Evolutionary conservation across 768 basidiomycete genomes (phyloP), one percentile per base, ranked within the genome.

Genomic region (Boletellus ananas): DNA sequence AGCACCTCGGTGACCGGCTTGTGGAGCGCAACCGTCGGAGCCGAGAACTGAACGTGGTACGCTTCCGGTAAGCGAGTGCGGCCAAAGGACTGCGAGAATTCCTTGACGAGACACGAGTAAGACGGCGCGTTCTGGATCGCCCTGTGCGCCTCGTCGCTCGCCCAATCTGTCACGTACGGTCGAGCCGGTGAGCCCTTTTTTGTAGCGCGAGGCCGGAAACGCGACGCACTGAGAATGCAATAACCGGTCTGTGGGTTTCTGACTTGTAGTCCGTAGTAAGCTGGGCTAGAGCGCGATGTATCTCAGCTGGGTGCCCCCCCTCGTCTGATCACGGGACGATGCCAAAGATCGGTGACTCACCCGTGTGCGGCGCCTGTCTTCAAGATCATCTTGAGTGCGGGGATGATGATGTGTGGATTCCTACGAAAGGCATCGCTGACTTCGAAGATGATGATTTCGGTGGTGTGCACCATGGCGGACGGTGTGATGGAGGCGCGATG

Each of bases 1-100:
- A 39, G 3, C 10, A 66, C 49, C 17, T 57, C 49, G 1, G 65
- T 67, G n/a, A 67, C 52, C 17, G 65, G 65, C 11, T 43, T 41
- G 5, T 56, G 39, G 33, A 67, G 25, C 6, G 57, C 60, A 38
- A 49, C 37, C 4, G 56, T 36, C 29, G 38, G 35, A 3, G n/a
- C 50, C 3, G 55, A 53, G 37, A 67, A 62, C 14, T 45, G 27
- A 34, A 67, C 58, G 31, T 65, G 60, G 38, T 56, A 52, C 42
- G 63, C 63, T 1, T 57, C 45, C 12, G 21, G 1, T 7, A 43
- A 21, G 14, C 51, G 51, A 8, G 23, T 14, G 7, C 36, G 36
- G 7, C 39, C 40, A 9, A 63, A 1, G 29, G 45, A 29, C 13
- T 50, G 51, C 13, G 25, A 36, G 34, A 63, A 51, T 4, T 13